Evolutionary conservation across 2,329 filamentous ascomycete species (phyloP).

Genomic region (Fusarium brevicatenulatum): DNA sequence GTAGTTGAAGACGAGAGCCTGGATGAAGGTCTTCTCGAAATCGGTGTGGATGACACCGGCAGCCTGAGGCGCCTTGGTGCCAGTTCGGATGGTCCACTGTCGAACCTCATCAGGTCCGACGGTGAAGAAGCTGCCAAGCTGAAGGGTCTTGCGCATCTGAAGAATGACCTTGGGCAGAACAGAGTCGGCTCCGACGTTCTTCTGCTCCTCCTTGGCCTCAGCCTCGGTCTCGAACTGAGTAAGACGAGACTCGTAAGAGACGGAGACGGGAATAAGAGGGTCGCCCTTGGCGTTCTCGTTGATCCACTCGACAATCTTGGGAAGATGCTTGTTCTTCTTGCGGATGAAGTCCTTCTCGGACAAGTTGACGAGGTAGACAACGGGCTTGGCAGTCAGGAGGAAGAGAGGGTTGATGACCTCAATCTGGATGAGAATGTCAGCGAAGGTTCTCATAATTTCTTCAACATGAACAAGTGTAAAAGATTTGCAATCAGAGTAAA

Average conservation of each 20-base stretch:
- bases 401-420: conserved; percentile 97
- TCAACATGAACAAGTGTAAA: conserved; percentile 6
- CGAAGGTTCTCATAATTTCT: conserved; percentile 5
- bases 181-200: conserved; percentile 86
- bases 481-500: conserved; percentile 69
- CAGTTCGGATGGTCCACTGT: conserved; percentile 97
- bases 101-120: conserved; percentile 94
- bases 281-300: conserved; percentile 89
- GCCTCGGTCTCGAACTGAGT: conserved; percentile 81
- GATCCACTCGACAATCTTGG: conserved; percentile 94
- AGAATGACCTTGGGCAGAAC: conserved; percentile 90
- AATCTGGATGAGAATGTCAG: conserved; percentile 67
- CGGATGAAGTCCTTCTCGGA: conserved; percentile 97
- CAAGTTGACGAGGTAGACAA: conserved; percentile 96
- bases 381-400: conserved; percentile 94
- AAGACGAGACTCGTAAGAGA: conserved; percentile 91
- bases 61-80: conserved; percentile 96
- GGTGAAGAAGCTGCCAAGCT: conserved; percentile 97
- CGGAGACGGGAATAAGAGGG: conserved; percentile 92
- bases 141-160: conserved; percentile 91
- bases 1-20: conserved; percentile 94
- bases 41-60: conserved; percentile 98
- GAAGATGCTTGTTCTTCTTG: conserved; percentile 99
- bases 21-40: conserved; percentile 99
- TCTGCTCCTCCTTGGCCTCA: conserved; percentile 85